These are phyloP conservation scores for Cryptococcus hybrid DNA, from an alignment of 1,284 basidiomycete genomes.

Conservation along the genomic window DNA sequence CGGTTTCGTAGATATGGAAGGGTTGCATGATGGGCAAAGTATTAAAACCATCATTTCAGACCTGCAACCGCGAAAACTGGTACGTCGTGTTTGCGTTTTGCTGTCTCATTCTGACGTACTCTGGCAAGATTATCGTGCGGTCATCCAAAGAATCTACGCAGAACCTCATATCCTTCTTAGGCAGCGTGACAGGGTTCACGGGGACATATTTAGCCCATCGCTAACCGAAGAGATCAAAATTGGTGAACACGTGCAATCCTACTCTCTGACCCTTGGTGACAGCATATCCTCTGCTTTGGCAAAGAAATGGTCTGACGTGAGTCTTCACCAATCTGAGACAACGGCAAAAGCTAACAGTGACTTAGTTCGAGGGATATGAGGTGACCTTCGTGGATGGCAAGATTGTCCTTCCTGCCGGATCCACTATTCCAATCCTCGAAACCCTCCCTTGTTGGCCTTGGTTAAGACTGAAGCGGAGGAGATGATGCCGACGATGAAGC, in stretches of 20 bases:
- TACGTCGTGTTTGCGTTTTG: conserved; percentile 41
- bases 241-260: conserved; percentile 93
- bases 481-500: conserved; percentile 1
- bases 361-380: conserved; percentile 96
- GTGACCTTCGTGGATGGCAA: conserved; percentile 86
- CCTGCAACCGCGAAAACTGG: conserved; percentile 93
- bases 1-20: conserved; percentile 92
- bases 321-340: conserved; percentile 2
- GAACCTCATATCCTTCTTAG: conserved; percentile 73
- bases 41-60: conserved; percentile 96
- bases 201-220: conserved; percentile 79
- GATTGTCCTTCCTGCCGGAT: conserved; percentile 75
- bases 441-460: conserved; percentile 59
- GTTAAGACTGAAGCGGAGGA: conserved; percentile 10
- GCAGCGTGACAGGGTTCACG: conserved; percentile 78
- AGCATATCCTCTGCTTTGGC: conserved; percentile 66
- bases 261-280: conserved; percentile 92
- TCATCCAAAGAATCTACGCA: conserved; percentile 66
- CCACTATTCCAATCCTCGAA: conserved; percentile 58
- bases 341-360: background rate
- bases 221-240: conserved; percentile 77
- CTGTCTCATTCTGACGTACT: background rate
- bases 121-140: conserved; percentile 78
- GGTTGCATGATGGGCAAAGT: conserved; percentile 91
- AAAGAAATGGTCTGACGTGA: conserved; percentile 77